Percentiles rank a stretch among this genome's conserved stretches.
phyloP scores from a whole-genome alignment of 306 rosid species.

The Glycine soja region DNA sequence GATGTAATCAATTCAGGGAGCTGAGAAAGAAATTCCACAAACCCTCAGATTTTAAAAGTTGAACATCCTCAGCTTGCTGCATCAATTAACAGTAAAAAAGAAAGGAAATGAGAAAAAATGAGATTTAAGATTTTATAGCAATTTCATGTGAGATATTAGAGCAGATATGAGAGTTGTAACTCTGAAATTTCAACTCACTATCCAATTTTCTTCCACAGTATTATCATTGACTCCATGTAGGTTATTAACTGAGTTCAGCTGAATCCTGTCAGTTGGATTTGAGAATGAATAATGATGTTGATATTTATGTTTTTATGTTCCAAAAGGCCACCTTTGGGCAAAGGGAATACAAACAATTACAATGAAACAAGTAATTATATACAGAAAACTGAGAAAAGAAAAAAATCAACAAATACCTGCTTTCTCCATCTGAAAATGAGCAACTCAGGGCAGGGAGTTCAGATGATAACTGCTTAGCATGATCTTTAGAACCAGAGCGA shows the following conservation, averaged over 20 bases:
- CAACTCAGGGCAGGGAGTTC: constrained; percentile 60
- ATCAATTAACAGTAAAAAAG: constrained; percentile 40
- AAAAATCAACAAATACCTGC: constrained; percentile 62
- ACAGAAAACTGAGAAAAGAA: constrained; percentile 6
- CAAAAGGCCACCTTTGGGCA: constrained; percentile 13
- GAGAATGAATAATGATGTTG: constrained; percentile 8
- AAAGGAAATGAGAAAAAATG: constrained; percentile 28
- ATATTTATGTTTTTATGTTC: not conserved
- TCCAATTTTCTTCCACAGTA: constrained; percentile 61
- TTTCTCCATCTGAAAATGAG: constrained; percentile 58
- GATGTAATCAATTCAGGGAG: constrained; percentile 34
- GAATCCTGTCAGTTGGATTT: constrained; percentile 63
- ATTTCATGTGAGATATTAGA: constrained; percentile 36
- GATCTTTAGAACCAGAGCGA: constrained; percentile 71
- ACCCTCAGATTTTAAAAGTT: constrained; percentile 68
- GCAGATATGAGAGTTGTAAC: constrained; percentile 7
- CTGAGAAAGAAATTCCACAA: constrained; percentile 51
- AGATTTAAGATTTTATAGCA: constrained; percentile 43
- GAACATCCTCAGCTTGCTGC: constrained; percentile 70
- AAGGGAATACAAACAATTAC: not conserved
- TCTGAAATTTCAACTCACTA: constrained; percentile 61
- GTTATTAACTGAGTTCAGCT: constrained; percentile 51
- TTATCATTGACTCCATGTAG: constrained; percentile 53
- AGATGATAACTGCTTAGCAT: constrained; percentile 73
- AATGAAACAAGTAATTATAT: constrained; percentile 33